Evolutionary conservation across 495 filamentous ascomycete species (phyloP), one percentile per base, ranked within the genome.

Genomic region (Penicillium egyptiacum): DNA sequence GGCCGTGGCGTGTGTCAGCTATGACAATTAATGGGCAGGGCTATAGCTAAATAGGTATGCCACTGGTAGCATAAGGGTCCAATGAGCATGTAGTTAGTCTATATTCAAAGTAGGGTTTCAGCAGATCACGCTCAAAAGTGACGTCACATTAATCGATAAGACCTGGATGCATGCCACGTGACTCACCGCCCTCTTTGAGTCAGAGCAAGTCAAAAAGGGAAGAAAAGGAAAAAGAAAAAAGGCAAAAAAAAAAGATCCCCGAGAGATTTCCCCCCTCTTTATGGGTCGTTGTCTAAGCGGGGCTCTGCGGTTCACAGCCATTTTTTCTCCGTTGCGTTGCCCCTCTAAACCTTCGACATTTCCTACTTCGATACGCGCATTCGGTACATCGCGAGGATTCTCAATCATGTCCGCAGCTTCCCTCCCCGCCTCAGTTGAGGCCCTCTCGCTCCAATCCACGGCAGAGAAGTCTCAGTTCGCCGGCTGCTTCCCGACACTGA

Each of bases 401-500:
- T 37, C 54, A 55, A 67, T 59, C 50, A 77, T 78, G 28, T 67
- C 73, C 56, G 50, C 63, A 31, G 63, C 63, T 31, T 59, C 66
- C 47, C 68, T 75, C 48, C 61, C 71, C 50, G 56, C 62, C 56
- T 70, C 75, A 25, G 68, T 78, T 23, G 67, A 75, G 70, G 69
- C 62, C 31, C 61, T 78, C 11, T 67, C 73, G 53, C 66, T 77
- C 46, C 74, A 77, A 45, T 74, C 74, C 11, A 74, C 74, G 22
- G 55, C 62, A 8, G 63, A 70, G 53, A 67, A 60, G 31, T 75
- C 75, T 55, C 71, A 74, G 58, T 78, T 74, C 59, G 55, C 73
- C 31, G 68, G 67, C 62, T 78, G 73, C 68, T 84, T 74, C 58
- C 89, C 92, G 22, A 80, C 86, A 10, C 56, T 84, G 65, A 98